Evolutionary conservation across 768 basidiomycete genomes (phyloP), one percentile per base, ranked within the genome.

Genomic region (Podaxis rugospora): DNA sequence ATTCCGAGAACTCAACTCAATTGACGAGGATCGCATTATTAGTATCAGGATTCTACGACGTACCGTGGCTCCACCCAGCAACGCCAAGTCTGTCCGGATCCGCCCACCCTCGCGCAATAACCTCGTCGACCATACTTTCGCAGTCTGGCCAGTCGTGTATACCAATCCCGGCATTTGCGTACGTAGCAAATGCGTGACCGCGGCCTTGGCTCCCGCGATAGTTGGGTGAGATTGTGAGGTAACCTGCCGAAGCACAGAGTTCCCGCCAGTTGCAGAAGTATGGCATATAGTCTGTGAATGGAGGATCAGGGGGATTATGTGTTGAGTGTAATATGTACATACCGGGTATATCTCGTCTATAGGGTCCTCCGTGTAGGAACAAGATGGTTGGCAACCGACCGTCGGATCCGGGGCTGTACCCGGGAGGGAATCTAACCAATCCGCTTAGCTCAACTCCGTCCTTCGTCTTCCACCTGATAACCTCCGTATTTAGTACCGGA

Each of bases 231-330:
- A 76, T 66, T 0, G 73, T 72, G 14, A 76, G 66, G 60, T 73
- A 76, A 35, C 75, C 75, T 10, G 71, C 69, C 56, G 68, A 71
- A 4, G 74, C 72, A 16, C 73, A 64, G 39, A 73, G 60, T 47
- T 76, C 75, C 10, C 75, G 68, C 75, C 75, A 76, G 61, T 73
- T 73, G 62, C 74, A 73, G 61, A 73, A 74, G 51, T 76, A 75
- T 25, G 73, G 74, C 75, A 76, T 76, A 62, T 74, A 76, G 65
- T 76, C 75, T 74, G 51, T 18, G 4, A 21, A 27, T 36, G 10
- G 46, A 18, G 6, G n/a, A 23, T 7, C 21, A 14, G 21, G 11
- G 11, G 23, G 21, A 35, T 44, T 51, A 13, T 40, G 14, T 5
- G 13, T 36, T 23, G 35, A 25, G 21, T 44, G 42, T 7, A 42